Conservation (phyloP, 73 alveolate genomes). For the Tetrahymena borealis region DNA sequence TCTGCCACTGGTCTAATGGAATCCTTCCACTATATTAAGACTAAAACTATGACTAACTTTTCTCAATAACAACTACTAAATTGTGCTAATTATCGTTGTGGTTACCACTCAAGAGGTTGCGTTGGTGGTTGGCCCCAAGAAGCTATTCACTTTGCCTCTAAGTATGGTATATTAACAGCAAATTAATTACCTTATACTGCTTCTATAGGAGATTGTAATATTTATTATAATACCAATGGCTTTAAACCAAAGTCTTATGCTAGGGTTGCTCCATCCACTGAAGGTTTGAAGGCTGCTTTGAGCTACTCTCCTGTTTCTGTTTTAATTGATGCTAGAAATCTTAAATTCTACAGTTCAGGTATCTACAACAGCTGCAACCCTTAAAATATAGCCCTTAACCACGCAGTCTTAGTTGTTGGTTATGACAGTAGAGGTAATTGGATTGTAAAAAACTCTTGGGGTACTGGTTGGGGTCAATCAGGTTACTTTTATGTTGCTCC, state of each 20-base stretch:
- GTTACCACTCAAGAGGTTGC: constrained; percentile 39
- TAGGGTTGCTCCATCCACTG: no score
- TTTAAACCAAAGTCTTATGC: no score
- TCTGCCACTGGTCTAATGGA: constrained; percentile 54
- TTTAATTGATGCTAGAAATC: constrained; percentile 11
- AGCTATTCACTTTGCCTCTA: no score
- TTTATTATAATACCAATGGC: no score
- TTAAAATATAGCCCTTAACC: background rate
- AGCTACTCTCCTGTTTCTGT: constrained; percentile 2
- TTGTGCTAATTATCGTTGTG: constrained; percentile 12
- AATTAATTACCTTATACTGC: no score
- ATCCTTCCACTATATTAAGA: constrained; percentile 3
- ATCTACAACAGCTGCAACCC: background rate
- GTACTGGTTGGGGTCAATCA: constrained; percentile 10
- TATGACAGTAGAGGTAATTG: background rate
- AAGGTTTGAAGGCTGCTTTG: background rate
- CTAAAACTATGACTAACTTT: background rate
- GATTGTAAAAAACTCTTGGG: constrained; percentile 10
- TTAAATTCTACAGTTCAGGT: constrained; percentile 10
- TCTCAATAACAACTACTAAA: constrained; percentile 51
- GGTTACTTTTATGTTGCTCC: constrained; percentile 16
- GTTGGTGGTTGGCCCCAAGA: no score
- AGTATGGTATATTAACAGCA: no score
- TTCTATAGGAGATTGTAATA: no score
- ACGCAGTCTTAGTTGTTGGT: constrained; percentile 1